Evolutionary conservation across 148 eudicot genomes (phyloP), one percentile per base, ranked within the genome.

Genomic region (Arctostaphylos glauca): DNA sequence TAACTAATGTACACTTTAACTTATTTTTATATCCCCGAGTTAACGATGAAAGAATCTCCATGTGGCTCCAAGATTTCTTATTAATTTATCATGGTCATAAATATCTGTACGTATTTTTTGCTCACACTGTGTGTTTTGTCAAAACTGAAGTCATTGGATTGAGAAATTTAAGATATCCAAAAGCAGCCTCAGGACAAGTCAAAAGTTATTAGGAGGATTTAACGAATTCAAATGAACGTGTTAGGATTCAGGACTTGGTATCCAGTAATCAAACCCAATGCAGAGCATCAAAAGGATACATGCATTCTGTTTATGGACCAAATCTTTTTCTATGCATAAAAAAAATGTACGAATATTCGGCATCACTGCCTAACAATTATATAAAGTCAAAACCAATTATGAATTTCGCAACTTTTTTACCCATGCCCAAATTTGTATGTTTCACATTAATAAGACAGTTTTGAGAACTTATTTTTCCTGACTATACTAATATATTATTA

Each of bases 111-210:
- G 3, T 50, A 16, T 50, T 19, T 9, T 6, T 75, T n/a, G n/a
- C 2, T 5, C 9, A 7, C 6, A 3, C 10, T 3, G 5, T 44
- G 77, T 73, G 5, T 44, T 6, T 73, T 47, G 44, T 79, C 15
- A 64, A 47, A 79, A 60, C 44, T 79, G 73, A 80, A 50, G 75
- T 31, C 73, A 50, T 80, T 25, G 75, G 74, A 5, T 67, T 67
- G 18, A 23, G 75, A 80, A 23, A 16, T 25, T 41, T 79, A 47
- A 31, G 38, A 31, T 31, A 31, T 31, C 38, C 38, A 31, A 31
- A 31, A 0, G 38, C 38, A 31, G 38, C 38, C 38, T 31, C 0
- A 31, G 38, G 0, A 64, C n/a, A 23, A 80, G 60, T 52, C 44
- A 68, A 50, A 50, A 66, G 71, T 9, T 9, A 25, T 6, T 48